phyloP scores from a whole-genome alignment of 805 yeast genomes.

The Myxozyma melibiosi region DNA sequence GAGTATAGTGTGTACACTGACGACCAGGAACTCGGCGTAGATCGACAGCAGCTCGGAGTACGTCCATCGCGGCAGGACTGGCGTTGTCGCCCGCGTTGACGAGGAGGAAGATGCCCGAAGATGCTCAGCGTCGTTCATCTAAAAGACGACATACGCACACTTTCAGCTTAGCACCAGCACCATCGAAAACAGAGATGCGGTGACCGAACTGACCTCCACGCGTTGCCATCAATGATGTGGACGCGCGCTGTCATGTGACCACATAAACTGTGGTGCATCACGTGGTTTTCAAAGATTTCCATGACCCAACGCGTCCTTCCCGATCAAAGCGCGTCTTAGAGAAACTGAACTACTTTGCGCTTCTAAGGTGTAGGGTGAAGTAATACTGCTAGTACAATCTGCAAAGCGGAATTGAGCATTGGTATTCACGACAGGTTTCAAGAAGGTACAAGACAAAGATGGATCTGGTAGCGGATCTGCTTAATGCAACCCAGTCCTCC shows the following conservation, averaged over 20 bases:
- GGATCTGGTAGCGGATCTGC: slow-evolving; percentile 19
- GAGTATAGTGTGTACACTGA: slow-evolving; percentile 57
- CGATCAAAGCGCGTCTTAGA: background rate
- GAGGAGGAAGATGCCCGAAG: background rate
- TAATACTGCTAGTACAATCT: no score
- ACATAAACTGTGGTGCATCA: background rate
- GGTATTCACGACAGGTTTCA: no score
- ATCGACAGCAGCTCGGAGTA: slow-evolving; percentile 20
- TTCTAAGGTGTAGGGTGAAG: no score
- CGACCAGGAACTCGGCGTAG: slow-evolving; percentile 46
- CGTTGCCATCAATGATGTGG: background rate
- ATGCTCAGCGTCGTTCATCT: no score
- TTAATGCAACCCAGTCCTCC: slow-evolving; percentile 25
- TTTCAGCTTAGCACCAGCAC: no score
- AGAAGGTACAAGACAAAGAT: no score
- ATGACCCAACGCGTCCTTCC: background rate
- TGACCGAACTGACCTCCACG: background rate
- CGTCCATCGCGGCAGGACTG: slow-evolving; percentile 16
- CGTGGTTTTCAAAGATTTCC: background rate
- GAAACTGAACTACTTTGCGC: background rate
- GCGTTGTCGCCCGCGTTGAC: background rate
- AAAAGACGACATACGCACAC: background rate
- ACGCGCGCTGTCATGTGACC: slow-evolving; percentile 2
- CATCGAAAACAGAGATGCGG: no score
- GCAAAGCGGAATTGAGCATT: no score